These are phyloP conservation scores for Paramyrothecium sp. DNA, from an alignment of 2,329 filamentous ascomycete genomes.

Conservation along the genomic window DNA sequence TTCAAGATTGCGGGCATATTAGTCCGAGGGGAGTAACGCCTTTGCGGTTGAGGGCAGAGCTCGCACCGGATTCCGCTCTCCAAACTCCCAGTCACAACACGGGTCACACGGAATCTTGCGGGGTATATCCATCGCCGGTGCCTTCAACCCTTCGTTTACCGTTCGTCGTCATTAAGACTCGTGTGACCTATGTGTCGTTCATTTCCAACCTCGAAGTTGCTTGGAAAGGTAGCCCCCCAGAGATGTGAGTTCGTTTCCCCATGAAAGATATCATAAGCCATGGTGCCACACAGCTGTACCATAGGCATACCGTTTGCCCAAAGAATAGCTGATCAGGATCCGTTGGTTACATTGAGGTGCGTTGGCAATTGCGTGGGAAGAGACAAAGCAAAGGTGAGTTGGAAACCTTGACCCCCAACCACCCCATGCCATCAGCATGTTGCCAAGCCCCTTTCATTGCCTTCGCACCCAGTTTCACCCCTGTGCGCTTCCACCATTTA, in stretches of 20 bases:
- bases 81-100: constrained; percentile 27
- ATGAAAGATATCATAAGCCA: constrained; percentile 24
- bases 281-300: constrained; percentile 21
- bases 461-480: background rate
- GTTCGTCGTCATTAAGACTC: constrained; percentile 32
- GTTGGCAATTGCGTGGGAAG: too few species aligned
- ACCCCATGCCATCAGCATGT: too few species aligned
- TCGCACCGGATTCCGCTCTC: background rate
- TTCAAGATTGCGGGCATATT: too few species aligned
- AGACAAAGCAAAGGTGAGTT: too few species aligned
- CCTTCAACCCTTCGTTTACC: constrained; percentile 30
- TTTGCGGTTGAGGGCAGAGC: background rate
- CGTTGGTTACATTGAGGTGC: too few species aligned
- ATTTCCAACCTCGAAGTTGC: constrained; percentile 25
- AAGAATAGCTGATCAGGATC: too few species aligned
- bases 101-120: constrained; percentile 32
- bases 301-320: background rate
- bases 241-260: constrained; percentile 29
- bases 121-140: constrained; percentile 42
- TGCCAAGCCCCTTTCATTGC: background rate
- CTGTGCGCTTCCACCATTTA: constrained; percentile 9
- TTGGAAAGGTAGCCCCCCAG: constrained; percentile 21
- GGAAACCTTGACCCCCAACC: too few species aligned
- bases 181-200: constrained; percentile 31
- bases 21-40: background rate